Base-by-base conservation (phyloP, 345 rosid genomes). In the Hibiscus syriacus region DNA sequence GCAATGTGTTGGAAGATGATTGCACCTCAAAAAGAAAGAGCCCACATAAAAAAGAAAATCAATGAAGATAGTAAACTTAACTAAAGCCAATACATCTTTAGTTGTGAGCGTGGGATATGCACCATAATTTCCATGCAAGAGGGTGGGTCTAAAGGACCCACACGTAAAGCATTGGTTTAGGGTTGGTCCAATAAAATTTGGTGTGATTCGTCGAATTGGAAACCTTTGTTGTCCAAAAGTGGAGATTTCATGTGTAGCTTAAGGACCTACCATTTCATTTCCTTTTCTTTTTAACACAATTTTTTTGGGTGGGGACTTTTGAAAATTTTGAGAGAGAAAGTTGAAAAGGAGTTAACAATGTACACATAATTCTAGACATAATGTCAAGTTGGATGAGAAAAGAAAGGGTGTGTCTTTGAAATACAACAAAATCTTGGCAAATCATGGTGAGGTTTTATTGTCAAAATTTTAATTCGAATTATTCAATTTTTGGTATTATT, bases 221-320 rank as follows among this genome's bases (percentile, higher is more conserved):
- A 34, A 9, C 38, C 38, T 34, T 34, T n/a, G 30, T 70, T 46
- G 38, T 66, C 70, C 11, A 4, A 45, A 46, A 8, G 50, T 23
- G 56, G 56, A 52, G 52, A 26, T n/a, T 60, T 57, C 29, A 29
- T 12, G 10, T 29, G 59, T 49, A 48, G 48, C 50, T 68, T 49
- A 14, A 22, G 67, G 73, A 34, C 73, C 73, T 32, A 70, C 67
- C 73, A 55, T 34, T 65, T 45, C 29, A 14, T 25, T 27, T 6
- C 1, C 14, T 26, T 64, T 45, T 7, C 5, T 38, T 55, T 19
- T 5, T 16, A 52, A 22, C 38, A 6, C 9, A 39, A 19, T 12
- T 55, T 4, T 30, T 67, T 67, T 67, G 6, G 45, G 38, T 49
- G n/a, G 17, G 23, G 14, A 16, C 59, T 32, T 66, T 30, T 48